Evolutionary conservation across 2,329 filamentous ascomycete genomes (phyloP), one percentile per base, ranked within the genome.

Genomic region (Bipolaris zeicola): DNA sequence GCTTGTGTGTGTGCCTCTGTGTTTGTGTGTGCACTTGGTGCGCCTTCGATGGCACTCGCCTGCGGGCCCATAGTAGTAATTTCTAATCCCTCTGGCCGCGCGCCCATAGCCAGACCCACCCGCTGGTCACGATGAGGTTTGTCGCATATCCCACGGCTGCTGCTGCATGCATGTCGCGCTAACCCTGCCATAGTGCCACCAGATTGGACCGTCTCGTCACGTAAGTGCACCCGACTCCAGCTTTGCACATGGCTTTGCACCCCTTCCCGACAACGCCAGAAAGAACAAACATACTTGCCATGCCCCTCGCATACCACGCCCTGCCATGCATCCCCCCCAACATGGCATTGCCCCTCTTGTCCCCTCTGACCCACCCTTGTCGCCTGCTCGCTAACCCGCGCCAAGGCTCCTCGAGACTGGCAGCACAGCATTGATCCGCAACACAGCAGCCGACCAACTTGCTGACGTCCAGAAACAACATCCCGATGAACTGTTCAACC

Each of bases 381-480:
- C 31, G 36, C 36, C 36, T 46, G 49, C 44, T 64, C 56, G 63
- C 70, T 72, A 65, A 73, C 64, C 43, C 44, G 20, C 53, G 62
- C 66, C 70, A 76, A 96, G 93, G 64, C 87, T 99, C 75, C 88
- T 99, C 69, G 95, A 99, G 83, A 98, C 95, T 55, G 95, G 95
- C 68, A 98, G 94, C 79, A 99, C 95, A 58, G 89, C 90, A 74
- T 83, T 99, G 65, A 98, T 99, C 74, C 89, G 96, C 66, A 96
- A 97, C 73, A 99, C 95, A 61, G 96, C 95, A 61, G 95, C 96
- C 60, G 92, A 96, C 73, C 95, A 99, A 79, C 85, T 99, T 62
- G 95, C 93, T 60, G 95, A 99, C 78, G 95, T 96, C 77, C 96
- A 99, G 78, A 98, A 97, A 75, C 91, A 95, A 76, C 95, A 98